Evolutionary conservation across 2,329 filamentous ascomycete genomes (phyloP), one percentile per base, ranked within the genome.

Genomic region (Pyricularia grisea): DNA sequence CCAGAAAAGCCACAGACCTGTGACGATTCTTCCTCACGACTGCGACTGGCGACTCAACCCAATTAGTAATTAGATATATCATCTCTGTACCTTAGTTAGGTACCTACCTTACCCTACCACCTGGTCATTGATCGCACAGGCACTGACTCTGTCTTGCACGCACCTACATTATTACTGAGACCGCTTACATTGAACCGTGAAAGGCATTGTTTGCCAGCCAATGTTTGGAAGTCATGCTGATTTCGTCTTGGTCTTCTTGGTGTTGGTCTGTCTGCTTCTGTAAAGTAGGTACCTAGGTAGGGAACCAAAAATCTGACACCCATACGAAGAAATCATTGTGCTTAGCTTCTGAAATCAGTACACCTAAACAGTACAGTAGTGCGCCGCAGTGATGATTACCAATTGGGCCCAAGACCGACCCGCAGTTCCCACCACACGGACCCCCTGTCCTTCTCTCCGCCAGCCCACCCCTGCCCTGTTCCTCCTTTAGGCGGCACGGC

Each of bases 341-440:
- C 17, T 50, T 55, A 55, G 42, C 20, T 55, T 55, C 9, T 5
- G 5, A 55, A n/a, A n/a, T 55, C 7, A n/a, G 20, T 55, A 55
- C 42, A 55, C 42, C 9, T 55, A 55, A 55, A 55, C 33, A 36
- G 25, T 27, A n/a, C 66, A 68, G 42, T n/a, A 31, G 67, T 28
- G 50, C 30, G 55, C 31, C 31, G 31, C 50, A 33, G 28, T 27
- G 30, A 60, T 61, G 67, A 68, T 68, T 68, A 68, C 67, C 67
- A 68, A 68, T 61, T 63, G 50, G 25, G 31, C 61, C 61, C 28
- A 64, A 61, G 50, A 14, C 27, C 28, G 66, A 33, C 66, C 66
- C 66, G 66, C 66, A 68, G 61, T 68, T 68, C 66, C 66, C 66
- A 67, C 66, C 50, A 67, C 66, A 50, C 42, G 66, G 66, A 42